These are phyloP conservation scores for Rhinocladiella mackenziei DNA, from an alignment of 2,329 filamentous ascomycete species.

Conservation along the genomic window DNA sequence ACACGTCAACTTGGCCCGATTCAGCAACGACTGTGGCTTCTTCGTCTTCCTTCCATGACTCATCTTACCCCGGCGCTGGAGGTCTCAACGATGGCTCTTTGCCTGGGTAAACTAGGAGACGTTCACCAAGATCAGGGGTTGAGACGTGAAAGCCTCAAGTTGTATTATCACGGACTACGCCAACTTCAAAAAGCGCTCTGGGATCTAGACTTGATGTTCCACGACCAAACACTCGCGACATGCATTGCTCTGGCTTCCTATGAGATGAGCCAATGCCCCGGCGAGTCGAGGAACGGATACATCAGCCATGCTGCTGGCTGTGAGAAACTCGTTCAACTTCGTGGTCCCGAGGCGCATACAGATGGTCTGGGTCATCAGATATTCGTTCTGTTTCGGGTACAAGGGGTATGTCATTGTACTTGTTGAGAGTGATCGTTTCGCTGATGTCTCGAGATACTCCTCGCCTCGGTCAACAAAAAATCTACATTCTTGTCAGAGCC, in stretches of 20 bases:
- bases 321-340: constrained; percentile 33
- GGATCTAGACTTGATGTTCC: constrained; percentile 32
- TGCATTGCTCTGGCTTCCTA: constrained; percentile 37
- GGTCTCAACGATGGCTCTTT: constrained; percentile 31
- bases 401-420: constrained; percentile 25
- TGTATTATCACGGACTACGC: constrained; percentile 36
- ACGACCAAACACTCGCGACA: constrained; percentile 37
- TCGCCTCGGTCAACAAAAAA: constrained; percentile 29
- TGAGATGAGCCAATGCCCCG: constrained; percentile 37
- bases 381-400: constrained; percentile 34
- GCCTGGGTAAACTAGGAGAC: constrained; percentile 32
- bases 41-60: constrained; percentile 30
- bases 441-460: constrained; percentile 31
- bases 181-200: constrained; percentile 37
- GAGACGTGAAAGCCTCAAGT: constrained; percentile 30
- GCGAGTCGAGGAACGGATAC: constrained; percentile 32
- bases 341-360: constrained; percentile 35
- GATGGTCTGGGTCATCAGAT: constrained; percentile 35
- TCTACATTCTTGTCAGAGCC: constrained; percentile 32
- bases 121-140: constrained; percentile 24
- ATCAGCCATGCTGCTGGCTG: constrained; percentile 35
- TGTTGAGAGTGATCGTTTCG: not conserved
- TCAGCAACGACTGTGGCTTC: constrained; percentile 30
- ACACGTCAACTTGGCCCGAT: constrained; percentile 9
- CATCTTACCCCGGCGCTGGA: constrained; percentile 32